Conservation (phyloP, 768 basidiomycete species). For the Grammothele lineata region DNA sequence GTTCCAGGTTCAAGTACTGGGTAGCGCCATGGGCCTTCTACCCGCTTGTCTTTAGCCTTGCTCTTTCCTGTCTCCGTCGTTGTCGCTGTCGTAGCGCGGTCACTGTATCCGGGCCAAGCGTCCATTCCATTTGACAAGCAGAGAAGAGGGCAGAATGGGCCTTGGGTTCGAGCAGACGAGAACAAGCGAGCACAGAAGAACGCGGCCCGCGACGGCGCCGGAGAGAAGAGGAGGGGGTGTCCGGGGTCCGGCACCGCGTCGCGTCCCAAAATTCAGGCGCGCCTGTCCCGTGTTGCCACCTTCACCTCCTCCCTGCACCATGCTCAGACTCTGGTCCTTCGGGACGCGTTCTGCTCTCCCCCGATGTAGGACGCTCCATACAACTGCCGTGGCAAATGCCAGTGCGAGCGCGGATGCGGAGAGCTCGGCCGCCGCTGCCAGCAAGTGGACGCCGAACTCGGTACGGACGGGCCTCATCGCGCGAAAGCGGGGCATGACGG, state of each 20-base stretch:
- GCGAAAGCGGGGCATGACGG: conserved; percentile 93
- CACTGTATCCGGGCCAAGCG: conserved; percentile 48
- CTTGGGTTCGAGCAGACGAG: no score
- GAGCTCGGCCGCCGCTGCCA: conserved; percentile 23
- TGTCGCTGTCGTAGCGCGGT: conserved; percentile 36
- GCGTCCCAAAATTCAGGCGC: conserved; percentile 17
- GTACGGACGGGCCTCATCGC: conserved; percentile 91
- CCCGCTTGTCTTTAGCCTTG: conserved; percentile 28
- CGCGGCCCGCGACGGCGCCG: background rate
- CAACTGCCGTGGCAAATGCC: conserved; percentile 32
- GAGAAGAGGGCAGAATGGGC: background rate
- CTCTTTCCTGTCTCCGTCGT: conserved; percentile 23
- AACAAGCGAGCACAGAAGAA: no score
- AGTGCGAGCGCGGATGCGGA: conserved; percentile 29
- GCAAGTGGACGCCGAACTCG: conserved; percentile 82
- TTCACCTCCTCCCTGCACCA: conserved; percentile 22
- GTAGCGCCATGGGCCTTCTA: conserved; percentile 32
- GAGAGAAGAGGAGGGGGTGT: conserved; percentile 3
- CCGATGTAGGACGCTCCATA: conserved; percentile 41
- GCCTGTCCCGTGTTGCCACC: conserved; percentile 3
- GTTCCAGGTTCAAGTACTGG: conserved; percentile 56
- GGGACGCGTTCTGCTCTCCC: conserved; percentile 33
- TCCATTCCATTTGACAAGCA: conserved; percentile 64
- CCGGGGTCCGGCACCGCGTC: conserved; percentile 7
- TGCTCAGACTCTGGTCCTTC: conserved; percentile 53